Evolutionary conservation across 2,329 filamentous ascomycete genomes (phyloP).

Genomic region (Aspergillus versicolor): DNA sequence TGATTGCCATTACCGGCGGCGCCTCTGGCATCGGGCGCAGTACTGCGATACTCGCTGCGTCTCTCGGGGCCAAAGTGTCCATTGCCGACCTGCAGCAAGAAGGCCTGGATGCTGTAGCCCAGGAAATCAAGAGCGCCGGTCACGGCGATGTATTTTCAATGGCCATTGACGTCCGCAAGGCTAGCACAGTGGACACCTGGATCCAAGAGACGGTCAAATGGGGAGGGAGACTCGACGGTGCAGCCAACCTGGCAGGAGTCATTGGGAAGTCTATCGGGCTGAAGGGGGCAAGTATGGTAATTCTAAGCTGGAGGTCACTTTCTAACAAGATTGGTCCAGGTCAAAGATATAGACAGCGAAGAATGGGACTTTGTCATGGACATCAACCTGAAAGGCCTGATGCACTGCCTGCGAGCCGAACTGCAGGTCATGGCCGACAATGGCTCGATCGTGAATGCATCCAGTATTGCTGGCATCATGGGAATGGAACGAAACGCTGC

Average conservation of each 20-base stretch:
- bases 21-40: background rate
- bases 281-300: background rate
- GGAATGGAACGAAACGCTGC: background rate
- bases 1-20: conserved; percentile 3
- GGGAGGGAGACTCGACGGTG: background rate
- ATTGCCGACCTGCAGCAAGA: background rate
- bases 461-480: background rate
- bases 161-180: background rate
- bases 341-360: background rate
- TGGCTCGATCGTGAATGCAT: conserved; percentile 1
- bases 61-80: background rate
- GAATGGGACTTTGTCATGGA: conserved; percentile 1
- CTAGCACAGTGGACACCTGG: background rate
- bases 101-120: background rate
- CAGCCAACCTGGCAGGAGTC: background rate
- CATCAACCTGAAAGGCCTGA: conserved; percentile 1
- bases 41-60: background rate
- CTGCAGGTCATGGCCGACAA: background rate
- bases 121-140: background rate
- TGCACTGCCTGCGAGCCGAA: background rate
- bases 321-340: background rate
- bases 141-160: background rate
- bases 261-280: background rate
- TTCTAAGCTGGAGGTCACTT: background rate
- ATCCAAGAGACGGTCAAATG: background rate